Conservation (phyloP, 176 grass and related monocot genomes). For the Triticum dicoccoides region DNA sequence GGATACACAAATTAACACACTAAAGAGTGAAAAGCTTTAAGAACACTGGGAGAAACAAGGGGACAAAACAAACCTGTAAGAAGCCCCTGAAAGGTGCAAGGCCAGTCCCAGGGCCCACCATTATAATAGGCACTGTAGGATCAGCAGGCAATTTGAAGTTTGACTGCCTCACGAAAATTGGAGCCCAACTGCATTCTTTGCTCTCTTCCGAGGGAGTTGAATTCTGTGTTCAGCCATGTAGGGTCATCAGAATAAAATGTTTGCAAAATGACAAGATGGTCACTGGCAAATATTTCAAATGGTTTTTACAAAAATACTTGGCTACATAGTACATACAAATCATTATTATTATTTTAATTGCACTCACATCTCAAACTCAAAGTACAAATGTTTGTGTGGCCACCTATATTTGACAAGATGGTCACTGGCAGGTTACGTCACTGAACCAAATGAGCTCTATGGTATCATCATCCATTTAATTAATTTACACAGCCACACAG, state of each 20-base stretch:
- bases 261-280: constrained; percentile 16
- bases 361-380: not conserved
- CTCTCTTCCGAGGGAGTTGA: constrained; percentile 65
- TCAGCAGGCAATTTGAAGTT: constrained; percentile 92
- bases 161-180: constrained; percentile 89
- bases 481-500: not conserved
- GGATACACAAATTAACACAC: not conserved
- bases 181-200: constrained; percentile 76
- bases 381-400: not conserved
- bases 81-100: constrained; percentile 97
- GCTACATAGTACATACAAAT: not conserved
- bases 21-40: constrained; percentile 3
- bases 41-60: not conserved
- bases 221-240: constrained; percentile 45
- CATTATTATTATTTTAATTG: not conserved
- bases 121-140: constrained; percentile 76
- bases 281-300: not conserved
- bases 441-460: not conserved
- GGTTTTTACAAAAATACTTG: not conserved
- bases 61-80: constrained; percentile 63
- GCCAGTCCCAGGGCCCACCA: constrained; percentile 97
- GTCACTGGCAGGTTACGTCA: not conserved
- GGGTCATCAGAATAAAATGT: constrained; percentile 19
- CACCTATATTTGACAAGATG: not conserved
- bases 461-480: not conserved